A percentile compares a stretch with the other conserved stretches of the same genome.
These are phyloP conservation scores for Bolboschoenoplectus hybrid DNA, from an alignment of 202 grass and related monocot genomes.

Conservation along the genomic window DNA sequence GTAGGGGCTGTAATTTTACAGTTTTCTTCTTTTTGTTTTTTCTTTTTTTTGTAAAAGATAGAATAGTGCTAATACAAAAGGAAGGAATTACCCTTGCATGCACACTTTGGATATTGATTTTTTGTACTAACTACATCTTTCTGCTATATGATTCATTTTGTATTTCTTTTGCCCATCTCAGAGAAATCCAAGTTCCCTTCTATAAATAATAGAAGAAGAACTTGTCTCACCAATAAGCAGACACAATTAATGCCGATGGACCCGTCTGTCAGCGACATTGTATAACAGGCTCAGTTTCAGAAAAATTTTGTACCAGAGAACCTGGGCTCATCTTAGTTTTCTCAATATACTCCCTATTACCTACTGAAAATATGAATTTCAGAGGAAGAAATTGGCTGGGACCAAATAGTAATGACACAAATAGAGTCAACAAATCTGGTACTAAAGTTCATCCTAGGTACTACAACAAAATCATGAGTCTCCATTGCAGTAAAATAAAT, in stretches of 20 bases:
- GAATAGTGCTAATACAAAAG: not conserved
- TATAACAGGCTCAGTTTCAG: not conserved
- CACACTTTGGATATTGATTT: not conserved
- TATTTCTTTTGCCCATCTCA: not conserved
- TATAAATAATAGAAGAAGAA: slow-evolving; percentile 2
- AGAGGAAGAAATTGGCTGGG: not conserved
- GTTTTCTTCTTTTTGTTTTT: not conserved
- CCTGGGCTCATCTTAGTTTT: not conserved
- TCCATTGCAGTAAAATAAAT: not conserved
- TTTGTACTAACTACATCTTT: not conserved
- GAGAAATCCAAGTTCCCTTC: not conserved
- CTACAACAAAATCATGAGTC: slow-evolving; percentile 12
- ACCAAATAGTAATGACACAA: slow-evolving; percentile 23
- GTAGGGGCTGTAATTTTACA: slow-evolving; percentile 26
- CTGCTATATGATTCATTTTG: not conserved
- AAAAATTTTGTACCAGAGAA: not conserved
- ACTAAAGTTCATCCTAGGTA: slow-evolving; percentile 9
- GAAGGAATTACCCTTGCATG: not conserved
- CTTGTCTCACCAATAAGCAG: not conserved
- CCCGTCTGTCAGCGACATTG: not conserved
- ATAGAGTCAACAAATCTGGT: not conserved
- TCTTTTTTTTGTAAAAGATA: slow-evolving; percentile 6
- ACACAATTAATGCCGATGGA: not conserved
- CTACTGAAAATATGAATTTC: not conserved
- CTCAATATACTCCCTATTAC: not conserved